Evolutionary conservation across 2,329 filamentous ascomycete genomes (phyloP).

Genomic region (Ilyonectria mors-panacis): DNA sequence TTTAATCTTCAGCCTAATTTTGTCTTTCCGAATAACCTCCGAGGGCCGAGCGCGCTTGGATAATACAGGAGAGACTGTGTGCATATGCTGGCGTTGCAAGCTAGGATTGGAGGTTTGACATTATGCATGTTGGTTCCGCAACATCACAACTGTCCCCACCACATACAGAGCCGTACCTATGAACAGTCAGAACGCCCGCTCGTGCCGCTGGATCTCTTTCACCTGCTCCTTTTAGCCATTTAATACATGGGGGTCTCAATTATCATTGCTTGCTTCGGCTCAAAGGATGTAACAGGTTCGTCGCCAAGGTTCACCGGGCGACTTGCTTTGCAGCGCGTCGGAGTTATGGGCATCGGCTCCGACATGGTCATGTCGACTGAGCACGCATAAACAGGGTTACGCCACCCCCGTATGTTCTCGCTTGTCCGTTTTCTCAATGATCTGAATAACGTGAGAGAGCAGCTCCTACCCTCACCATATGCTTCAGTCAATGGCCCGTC

Average conservation of each 20-base stretch:
- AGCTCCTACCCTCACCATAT: neutral
- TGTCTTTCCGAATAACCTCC: neutral
- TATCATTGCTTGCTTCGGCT: too few relatives aligned
- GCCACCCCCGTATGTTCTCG: neutral
- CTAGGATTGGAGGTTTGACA: neutral
- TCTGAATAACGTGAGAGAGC: neutral
- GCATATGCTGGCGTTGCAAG: neutral
- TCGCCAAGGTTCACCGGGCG: too few relatives aligned
- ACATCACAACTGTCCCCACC: neutral
- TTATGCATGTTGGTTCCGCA: slow-evolving; percentile 17
- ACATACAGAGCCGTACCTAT: neutral
- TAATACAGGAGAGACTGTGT: neutral
- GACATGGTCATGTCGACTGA: too few relatives aligned
- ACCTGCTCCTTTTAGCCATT: neutral
- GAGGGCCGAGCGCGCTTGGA: neutral
- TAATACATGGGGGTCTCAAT: too few relatives aligned
- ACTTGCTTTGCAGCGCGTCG: too few relatives aligned
- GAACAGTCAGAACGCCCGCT: too few relatives aligned
- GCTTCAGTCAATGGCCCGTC: neutral
- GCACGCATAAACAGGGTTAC: neutral
- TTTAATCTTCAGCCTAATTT: neutral
- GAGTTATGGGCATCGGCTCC: too few relatives aligned
- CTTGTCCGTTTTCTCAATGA: neutral
- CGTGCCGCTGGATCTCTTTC: too few relatives aligned
- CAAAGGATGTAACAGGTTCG: too few relatives aligned